Percentiles rank a stretch among this genome's conserved stretches.
Evolutionary conservation across 2,329 filamentous ascomycete species (phyloP).

Genomic region (Tolypocladium nubicola): DNA sequence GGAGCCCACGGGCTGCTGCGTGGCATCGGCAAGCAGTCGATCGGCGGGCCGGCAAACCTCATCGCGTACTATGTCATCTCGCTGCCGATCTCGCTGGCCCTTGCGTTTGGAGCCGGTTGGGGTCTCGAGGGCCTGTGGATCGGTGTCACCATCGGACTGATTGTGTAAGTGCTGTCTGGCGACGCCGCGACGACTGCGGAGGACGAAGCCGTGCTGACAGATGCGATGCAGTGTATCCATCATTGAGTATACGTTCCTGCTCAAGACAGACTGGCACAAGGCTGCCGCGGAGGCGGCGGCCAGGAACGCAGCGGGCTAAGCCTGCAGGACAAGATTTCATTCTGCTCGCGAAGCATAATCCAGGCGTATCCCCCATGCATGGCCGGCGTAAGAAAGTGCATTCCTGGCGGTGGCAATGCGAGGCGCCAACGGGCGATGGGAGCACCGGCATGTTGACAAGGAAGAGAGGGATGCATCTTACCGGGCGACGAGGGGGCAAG

Average conservation of each 20-base stretch:
- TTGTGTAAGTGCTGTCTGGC: conserved; percentile 33
- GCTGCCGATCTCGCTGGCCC: conserved; percentile 70
- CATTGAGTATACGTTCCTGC: conserved; percentile 43
- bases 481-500: neutral
- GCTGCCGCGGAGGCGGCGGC: conserved; percentile 41
- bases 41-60: conserved; percentile 83
- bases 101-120: conserved; percentile 70
- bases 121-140: conserved; percentile 72
- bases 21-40: conserved; percentile 77
- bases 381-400: neutral
- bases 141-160: conserved; percentile 63
- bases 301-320: conserved; percentile 37
- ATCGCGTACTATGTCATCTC: conserved; percentile 80
- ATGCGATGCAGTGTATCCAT: conserved; percentile 29
- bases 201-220: neutral
- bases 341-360: neutral
- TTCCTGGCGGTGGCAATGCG: neutral
- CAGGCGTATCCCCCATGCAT: neutral
- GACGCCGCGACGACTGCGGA: too few relatives aligned
- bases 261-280: conserved; percentile 41
- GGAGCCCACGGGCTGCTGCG: conserved; percentile 77
- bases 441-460: neutral
- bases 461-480: neutral
- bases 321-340: neutral
- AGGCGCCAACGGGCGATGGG: neutral